phyloP scores from a whole-genome alignment of 768 basidiomycete genomes.

The Leucosporidium creatinivorum region DNA sequence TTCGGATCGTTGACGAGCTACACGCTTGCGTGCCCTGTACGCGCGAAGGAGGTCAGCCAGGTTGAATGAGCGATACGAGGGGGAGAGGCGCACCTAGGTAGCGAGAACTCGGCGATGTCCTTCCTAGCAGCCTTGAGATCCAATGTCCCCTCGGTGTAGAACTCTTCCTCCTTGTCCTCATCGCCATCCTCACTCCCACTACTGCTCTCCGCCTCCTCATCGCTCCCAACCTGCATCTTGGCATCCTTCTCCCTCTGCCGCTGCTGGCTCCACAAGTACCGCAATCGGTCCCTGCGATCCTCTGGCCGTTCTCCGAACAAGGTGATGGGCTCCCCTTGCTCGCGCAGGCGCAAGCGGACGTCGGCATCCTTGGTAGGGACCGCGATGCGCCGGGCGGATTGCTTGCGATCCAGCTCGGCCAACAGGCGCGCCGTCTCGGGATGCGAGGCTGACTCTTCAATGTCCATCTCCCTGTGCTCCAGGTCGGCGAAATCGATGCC shows the following conservation, averaged over 20 bases:
- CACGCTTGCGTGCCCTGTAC: constrained; percentile 85
- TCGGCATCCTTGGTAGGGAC: constrained; percentile 95
- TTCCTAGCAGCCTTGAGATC: constrained; percentile 78
- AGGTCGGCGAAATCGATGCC: constrained; percentile 34
- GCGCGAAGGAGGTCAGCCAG: constrained; percentile 49
- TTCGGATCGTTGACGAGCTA: constrained; percentile 87
- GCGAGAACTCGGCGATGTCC: constrained; percentile 83
- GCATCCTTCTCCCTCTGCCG: constrained; percentile 59
- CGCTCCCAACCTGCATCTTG: constrained; percentile 41
- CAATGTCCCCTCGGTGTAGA: constrained; percentile 84
- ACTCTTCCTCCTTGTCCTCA: constrained; percentile 70
- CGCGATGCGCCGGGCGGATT: constrained; percentile 83
- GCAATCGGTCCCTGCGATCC: constrained; percentile 84
- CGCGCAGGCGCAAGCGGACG: constrained; percentile 78
- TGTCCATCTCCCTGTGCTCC: constrained; percentile 17
- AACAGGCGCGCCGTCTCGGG: constrained; percentile 54
- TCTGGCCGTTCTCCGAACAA: constrained; percentile 71
- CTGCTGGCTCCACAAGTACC: constrained; percentile 24
- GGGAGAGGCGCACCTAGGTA: constrained; percentile 68
- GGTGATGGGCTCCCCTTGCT: constrained; percentile 94
- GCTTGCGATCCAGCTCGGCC: constrained; percentile 95
- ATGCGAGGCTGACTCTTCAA: constrained; percentile 25
- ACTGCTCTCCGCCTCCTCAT: constrained; percentile 10
- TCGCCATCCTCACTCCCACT: constrained; percentile 12
- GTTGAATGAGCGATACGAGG: constrained; percentile 47